phyloP scores from a whole-genome alignment of 805 yeast genomes.

The Teunomyces gatunensis region DNA sequence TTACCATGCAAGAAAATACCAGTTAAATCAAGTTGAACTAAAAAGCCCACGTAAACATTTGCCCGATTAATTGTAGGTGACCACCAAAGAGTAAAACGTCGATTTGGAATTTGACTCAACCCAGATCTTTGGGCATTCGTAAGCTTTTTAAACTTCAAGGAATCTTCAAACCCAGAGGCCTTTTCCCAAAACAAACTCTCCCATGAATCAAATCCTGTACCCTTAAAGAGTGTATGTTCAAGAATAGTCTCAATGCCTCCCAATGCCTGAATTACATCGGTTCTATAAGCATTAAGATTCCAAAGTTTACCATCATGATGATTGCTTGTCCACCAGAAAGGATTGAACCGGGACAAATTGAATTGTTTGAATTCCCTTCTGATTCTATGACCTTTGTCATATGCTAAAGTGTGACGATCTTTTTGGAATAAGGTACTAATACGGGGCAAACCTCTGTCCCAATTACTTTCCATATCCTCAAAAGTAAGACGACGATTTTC shows the following conservation, averaged over 20 bases:
- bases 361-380: constrained; percentile 77
- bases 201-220: constrained; percentile 97
- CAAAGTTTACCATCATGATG: constrained; percentile 95
- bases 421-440: constrained; percentile 93
- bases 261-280: constrained; percentile 94
- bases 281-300: constrained; percentile 88
- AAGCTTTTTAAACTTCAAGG: constrained; percentile 87
- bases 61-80: constrained; percentile 98
- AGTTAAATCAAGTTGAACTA: constrained; percentile 92
- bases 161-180: constrained; percentile 95
- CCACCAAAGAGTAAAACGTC: constrained; percentile 99
- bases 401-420: constrained; percentile 90
- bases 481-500: constrained; percentile 83
- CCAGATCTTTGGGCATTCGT: constrained; percentile 98
- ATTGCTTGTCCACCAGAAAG: constrained; percentile 95
- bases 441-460: constrained; percentile 98
- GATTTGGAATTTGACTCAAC: constrained; percentile 93
- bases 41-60: constrained; percentile 94
- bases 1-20: constrained; percentile 97
- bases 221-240: constrained; percentile 92
- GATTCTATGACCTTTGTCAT: constrained; percentile 89
- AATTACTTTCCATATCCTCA: constrained; percentile 89
- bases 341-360: constrained; percentile 69
- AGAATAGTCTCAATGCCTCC: constrained; percentile 97
- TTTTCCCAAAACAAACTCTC: constrained; percentile 99